Evolutionary conservation across 306 rosid species (phyloP), one percentile per base, ranked within the genome.

Genomic region (Carpinus viminea): DNA sequence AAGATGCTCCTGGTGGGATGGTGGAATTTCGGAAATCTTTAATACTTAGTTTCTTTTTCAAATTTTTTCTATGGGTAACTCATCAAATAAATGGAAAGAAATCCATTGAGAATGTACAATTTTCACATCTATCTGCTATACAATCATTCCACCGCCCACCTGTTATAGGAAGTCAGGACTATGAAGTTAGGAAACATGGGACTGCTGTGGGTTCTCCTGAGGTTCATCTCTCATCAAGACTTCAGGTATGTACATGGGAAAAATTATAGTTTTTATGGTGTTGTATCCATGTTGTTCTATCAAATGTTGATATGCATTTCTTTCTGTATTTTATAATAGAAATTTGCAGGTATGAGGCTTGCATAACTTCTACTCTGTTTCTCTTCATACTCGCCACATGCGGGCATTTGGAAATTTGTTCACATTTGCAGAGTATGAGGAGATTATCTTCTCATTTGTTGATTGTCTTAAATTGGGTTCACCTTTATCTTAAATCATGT

Each of bases 1-100:
- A 87, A 60, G 73, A 86, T 66, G 98, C 98, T 78, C 98, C 98
- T 3, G 98, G 97, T 72, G 98, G 98, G 76, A 95, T 95, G 98
- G 91, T 95, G 76, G 98, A 92, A 87, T 95, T 92, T 70, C 89
- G 98, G 57, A 91, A 84, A 78, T 91, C 98, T 79, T 82, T 95
- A 86, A 91, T 87, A 28, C 65, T 85, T 38, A 88, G 98, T 86
- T 95, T 92, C 88, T 95, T 92, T 82, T 95, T 95, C 68, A 95
- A 95, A 82, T 90, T 92, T 82, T 93, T 91, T 81, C 89, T 92
- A 17, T 95, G 97, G 98, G 98, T 92, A 73, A 91, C 98, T 87
- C 90, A 92, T 81, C 92, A 88, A 81, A 79, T 92, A 80, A 88
- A 79, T 66, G 86, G 84, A 46, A 72, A 70, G 55, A 79, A 85